Conservation (phyloP, 805 yeast species). For the Wickerhamomyces canadensis region DNA sequence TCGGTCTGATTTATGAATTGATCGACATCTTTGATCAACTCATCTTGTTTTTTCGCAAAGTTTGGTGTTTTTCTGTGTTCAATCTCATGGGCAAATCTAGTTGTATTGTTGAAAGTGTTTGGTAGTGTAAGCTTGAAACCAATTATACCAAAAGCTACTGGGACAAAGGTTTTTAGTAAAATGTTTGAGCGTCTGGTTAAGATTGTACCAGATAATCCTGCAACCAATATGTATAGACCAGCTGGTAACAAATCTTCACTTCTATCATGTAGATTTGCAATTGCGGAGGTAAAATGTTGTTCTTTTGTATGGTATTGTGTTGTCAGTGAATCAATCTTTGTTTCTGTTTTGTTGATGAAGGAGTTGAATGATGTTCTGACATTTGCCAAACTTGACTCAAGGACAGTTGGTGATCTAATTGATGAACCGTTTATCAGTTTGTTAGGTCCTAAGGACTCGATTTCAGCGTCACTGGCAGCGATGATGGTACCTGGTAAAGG, state of each 20-base stretch:
- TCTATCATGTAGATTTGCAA: slow-evolving; percentile 57
- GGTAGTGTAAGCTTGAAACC: slow-evolving; percentile 73
- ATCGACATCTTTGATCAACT: slow-evolving; percentile 40
- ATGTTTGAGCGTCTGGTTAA: slow-evolving; percentile 63
- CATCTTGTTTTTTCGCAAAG: slow-evolving; percentile 57
- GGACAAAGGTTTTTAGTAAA: slow-evolving; percentile 47
- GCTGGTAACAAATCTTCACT: slow-evolving; percentile 71
- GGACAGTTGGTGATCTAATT: slow-evolving; percentile 42
- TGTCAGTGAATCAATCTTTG: slow-evolving; percentile 41
- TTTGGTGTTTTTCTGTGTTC: slow-evolving; percentile 59
- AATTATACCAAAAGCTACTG: slow-evolving; percentile 52
- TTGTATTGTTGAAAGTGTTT: slow-evolving; percentile 58
- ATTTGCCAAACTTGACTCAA: slow-evolving; percentile 43
- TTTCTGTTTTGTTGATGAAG: slow-evolving; percentile 24
- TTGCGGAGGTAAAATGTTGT: slow-evolving; percentile 54
- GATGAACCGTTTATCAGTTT: slow-evolving; percentile 50
- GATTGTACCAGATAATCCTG: slow-evolving; percentile 67
- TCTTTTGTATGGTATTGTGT: slow-evolving; percentile 52
- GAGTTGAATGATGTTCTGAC: slow-evolving; percentile 37
- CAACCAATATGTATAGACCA: slow-evolving; percentile 60
- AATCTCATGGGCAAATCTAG: slow-evolving; percentile 48
- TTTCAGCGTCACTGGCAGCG: slow-evolving; percentile 37
- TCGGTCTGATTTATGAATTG: slow-evolving; percentile 40
- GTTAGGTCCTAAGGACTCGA: slow-evolving; percentile 41
- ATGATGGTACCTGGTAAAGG: slow-evolving; percentile 47